Conservation (phyloP, 495 filamentous ascomycete genomes). For the Xylaria telfairii region DNA sequence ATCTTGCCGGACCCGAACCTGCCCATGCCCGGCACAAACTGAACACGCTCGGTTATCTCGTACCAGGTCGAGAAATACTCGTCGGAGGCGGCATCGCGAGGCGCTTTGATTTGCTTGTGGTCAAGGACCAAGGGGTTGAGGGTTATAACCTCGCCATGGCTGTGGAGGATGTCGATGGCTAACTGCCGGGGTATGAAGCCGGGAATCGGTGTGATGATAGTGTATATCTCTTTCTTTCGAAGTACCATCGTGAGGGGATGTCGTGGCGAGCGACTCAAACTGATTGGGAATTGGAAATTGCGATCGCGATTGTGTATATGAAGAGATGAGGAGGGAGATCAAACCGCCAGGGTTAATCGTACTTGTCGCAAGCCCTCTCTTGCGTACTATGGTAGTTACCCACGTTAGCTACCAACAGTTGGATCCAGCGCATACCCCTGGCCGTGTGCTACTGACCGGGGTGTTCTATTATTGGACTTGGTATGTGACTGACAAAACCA, state of each 20-base stretch:
- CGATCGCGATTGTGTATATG: background rate
- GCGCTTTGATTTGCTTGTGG: constrained; percentile 66
- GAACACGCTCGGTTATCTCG: constrained; percentile 66
- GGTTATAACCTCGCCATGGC: constrained; percentile 73
- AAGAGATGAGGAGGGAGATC: background rate
- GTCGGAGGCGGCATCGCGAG: constrained; percentile 67
- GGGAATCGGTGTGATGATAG: constrained; percentile 56
- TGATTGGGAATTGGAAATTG: background rate
- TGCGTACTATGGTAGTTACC: background rate
- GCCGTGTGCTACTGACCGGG: constrained; percentile 10
- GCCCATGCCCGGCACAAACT: constrained; percentile 67
- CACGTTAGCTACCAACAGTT: background rate
- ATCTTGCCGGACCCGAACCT: constrained; percentile 66
- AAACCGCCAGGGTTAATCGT: background rate
- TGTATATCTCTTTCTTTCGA: constrained; percentile 57
- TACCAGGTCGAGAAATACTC: constrained; percentile 79
- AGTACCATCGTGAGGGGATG: constrained; percentile 40
- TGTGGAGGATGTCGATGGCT: constrained; percentile 47
- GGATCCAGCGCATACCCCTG: background rate
- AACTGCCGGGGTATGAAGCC: constrained; percentile 54
- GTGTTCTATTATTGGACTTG: constrained; percentile 16
- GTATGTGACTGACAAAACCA: background rate
- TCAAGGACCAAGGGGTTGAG: constrained; percentile 76
- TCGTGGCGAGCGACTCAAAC: constrained; percentile 5
- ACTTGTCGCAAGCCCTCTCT: background rate